Base-by-base conservation (phyloP, 306 rosid species). In the Spatholobus suberectus region DNA sequence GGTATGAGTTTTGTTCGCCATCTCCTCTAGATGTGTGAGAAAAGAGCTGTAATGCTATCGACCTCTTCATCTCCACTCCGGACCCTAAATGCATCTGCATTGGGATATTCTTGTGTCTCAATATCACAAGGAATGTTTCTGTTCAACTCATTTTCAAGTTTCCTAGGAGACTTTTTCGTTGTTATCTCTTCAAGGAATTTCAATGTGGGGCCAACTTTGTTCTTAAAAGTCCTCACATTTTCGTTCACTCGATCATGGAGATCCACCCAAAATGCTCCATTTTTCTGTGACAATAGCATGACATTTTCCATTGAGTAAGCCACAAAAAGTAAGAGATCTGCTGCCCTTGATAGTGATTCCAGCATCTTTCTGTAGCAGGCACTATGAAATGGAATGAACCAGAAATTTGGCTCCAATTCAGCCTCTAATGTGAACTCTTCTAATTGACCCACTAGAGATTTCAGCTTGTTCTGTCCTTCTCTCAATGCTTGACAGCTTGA, bases 361-460 rank as follows among this genome's bases (percentile, higher is more conserved):
- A 89, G 62, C 43, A 92, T 84, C 82, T 81, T 90, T 24, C 27
- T 69, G 29, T 95, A 92, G 81, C 90, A 77, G 23, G 75, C 75
- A 75, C 85, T 78, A 24, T 88, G 81, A 32, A 93, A 90, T 74
- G 98, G 94, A 58, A 86, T 34, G 87, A 93, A 93, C 93, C 97
- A 93, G 84, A 93, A 93, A 81, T 75, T 89, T 46, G 99, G 98
- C 81, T 93, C 98, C 76, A 79, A 12, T 72, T 87, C 82, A 14
- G 99, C 96, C 85, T 90, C 97, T 57, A 23, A 37, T 55, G 85
- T 88, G 81, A 86, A 90, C 73, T 75, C 76, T 66, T 87, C 84
- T 27, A 95, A 54, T 24, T 81, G 80, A 29, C 66, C 12, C 43
- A 89, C 85, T 9, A 71, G 84, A n/a, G 72, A 78, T 77, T 87